Evolutionary conservation across 441 rosid genomes (phyloP), one percentile per base, ranked within the genome.

Genomic region (Corymbia calophylla): DNA sequence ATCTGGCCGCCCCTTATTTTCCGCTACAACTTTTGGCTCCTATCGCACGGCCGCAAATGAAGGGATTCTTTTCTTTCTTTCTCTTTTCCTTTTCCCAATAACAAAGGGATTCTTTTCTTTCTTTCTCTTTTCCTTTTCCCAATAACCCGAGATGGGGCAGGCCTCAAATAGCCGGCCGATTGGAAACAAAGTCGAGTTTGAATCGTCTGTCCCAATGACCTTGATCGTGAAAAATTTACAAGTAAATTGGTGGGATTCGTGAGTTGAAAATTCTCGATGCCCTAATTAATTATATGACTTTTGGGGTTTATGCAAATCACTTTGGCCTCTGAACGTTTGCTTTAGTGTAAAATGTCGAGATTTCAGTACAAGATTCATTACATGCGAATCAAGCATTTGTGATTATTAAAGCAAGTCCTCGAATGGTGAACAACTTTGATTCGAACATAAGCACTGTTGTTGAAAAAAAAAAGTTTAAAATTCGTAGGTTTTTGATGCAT

Each of bases 151-250:
- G n/a, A 58, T 23, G 29, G 64, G 64, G 25, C 64, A 39, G 53
- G 53, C 53, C 53, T 5, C 2, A 14, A 16, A 14, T 17, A 14
- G 16, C 53, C 53, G 53, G 17, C 15, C 53, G 53, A 53, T 53
- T 53, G 53, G 53, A 14, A 39, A 39, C 44, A 39, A 60, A 29
- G 4, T 60, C 27, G 5, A 60, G 2, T 60, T 60, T 60, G 31
- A 60, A n/a, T 16, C 32, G 27, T 27, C 7, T 1, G 14, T 62
- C 29, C 0, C 4, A 17, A 13, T 62, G 8, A 13, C 18, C 70
- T 8, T 1, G 32, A 62, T 16, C 1, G 8, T 8, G 15, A 29
- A 16, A 32, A 0, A 8, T 62, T 29, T 1, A 3, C 70, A 62
- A 29, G 9, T 16, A 62, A 29, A 62, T 62, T 14, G 18, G 7